A percentile compares a stretch with the other conserved stretches of the same genome.
Conservation (phyloP, 2,329 filamentous ascomycete species). For the Talaromyces sp. region DNA sequence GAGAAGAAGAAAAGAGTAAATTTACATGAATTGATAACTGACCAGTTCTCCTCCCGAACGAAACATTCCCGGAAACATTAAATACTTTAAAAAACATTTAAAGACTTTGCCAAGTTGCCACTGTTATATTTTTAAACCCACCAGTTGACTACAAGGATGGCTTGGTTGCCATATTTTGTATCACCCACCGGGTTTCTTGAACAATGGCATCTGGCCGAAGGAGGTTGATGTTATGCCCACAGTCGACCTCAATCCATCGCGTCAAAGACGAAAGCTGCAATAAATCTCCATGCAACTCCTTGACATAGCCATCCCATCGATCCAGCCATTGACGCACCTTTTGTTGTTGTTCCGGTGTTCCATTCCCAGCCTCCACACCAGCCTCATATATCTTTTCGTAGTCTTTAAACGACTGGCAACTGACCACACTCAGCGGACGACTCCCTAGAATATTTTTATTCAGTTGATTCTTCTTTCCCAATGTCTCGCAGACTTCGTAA, state of each 20-base stretch:
- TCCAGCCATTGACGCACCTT: conserved; percentile 26
- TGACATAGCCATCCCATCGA: conserved; percentile 23
- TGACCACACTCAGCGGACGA: conserved; percentile 32
- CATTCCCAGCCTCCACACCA: conserved; percentile 29
- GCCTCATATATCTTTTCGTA: conserved; percentile 28
- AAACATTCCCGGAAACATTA: no score
- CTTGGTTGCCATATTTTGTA: background rate
- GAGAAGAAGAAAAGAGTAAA: no score
- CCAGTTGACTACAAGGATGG: background rate
- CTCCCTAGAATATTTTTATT: conserved; percentile 20
- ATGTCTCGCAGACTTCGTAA: conserved; percentile 20
- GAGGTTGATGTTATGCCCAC: conserved; percentile 36
- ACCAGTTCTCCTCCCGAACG: no score
- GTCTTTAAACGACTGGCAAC: conserved; percentile 27
- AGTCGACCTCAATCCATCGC: conserved; percentile 28
- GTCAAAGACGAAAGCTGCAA: conserved; percentile 25
- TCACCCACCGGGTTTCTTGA: conserved; percentile 32
- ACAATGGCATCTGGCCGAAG: conserved; percentile 32
- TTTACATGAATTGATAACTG: no score
- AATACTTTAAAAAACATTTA: background rate
- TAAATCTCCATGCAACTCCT: conserved; percentile 27
- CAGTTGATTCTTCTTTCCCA: conserved; percentile 29
- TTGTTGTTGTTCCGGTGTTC: conserved; percentile 24
- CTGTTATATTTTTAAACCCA: background rate
- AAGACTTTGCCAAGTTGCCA: background rate